phyloP scores from a whole-genome alignment of 73 alveolate genomes.

The Stentor coeruleus region DNA sequence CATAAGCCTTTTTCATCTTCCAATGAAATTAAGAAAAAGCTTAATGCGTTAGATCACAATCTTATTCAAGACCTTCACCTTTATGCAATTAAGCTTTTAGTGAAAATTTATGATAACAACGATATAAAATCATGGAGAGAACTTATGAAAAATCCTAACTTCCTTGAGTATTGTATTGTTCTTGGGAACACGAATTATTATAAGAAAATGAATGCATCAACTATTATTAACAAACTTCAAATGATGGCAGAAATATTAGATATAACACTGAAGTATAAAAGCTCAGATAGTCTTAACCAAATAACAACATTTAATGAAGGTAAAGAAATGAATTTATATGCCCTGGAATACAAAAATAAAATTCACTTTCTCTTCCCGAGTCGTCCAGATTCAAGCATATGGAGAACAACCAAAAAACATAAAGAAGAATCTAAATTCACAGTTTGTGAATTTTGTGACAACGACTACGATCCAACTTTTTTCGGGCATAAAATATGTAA shows the following conservation, averaged over 20 bases:
- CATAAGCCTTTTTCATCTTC: neutral
- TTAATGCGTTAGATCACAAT: neutral
- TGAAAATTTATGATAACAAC: neutral
- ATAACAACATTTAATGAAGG: neutral
- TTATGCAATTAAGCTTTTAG: neutral
- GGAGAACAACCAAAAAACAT: neutral
- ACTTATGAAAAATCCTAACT: neutral
- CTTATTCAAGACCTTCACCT: neutral
- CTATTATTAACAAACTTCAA: neutral
- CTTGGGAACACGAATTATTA: neutral
- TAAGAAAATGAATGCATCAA: neutral
- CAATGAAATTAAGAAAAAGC: neutral
- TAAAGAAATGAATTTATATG: neutral
- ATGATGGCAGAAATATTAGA: neutral
- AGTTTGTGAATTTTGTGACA: neutral
- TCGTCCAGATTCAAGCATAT: neutral
- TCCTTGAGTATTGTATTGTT: neutral
- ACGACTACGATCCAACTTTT: neutral
- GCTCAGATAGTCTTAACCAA: neutral
- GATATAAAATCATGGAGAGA: neutral
- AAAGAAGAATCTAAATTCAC: too few species aligned
- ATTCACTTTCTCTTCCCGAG: neutral
- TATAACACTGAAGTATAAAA: neutral
- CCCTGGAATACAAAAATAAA: neutral
- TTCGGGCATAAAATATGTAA: neutral